Evolutionary conservation across 805 yeast species (phyloP), one percentile per base, ranked within the genome.

Genomic region (Ogataea trehalophila): DNA sequence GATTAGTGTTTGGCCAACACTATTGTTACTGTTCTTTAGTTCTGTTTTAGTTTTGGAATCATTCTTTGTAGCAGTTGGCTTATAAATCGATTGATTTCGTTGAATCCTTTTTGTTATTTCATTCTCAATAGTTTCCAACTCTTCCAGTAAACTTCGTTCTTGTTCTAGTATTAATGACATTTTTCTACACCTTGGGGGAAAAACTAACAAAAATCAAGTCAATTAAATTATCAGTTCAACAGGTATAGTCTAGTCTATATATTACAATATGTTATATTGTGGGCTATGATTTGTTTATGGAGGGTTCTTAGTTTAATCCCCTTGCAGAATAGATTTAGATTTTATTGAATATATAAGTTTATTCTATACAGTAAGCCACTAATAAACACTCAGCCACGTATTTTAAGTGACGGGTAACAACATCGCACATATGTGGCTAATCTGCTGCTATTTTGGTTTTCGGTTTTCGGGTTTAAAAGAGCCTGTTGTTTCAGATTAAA

Each of bases 101-200:
- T 72, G 69, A 4, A 89, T 66, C 45, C 97, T 69, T 41, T 74
- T 75, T 0, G 84, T 65, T 0, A 89, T 72, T 0, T 88, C 88
- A 29, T 66, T 57, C 57, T 91, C 95, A 4, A 92, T 74, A 2
- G 79, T 66, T 52, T 91, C 95, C 17, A 87, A 63, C 59, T 86
- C 94, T 57, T 83, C 89, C 7, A 79, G 49, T 1, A 67, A 47
- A 4, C 54, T 46, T 43, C 83, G 59, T 36, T 63, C 61, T 4
- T 53, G 52, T 42, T 79, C 83, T 33, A 75, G 34, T 14, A 54
- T 40, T 4, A 69, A 56, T 5, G 58, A 22, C 58, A 53, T 55
- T 33, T 23, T 37, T 8, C 6, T 7, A 9, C 7, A 22, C 18
- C 16, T 23, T 36, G 23, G 13, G 8, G 2, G 5, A 20, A 14